These are phyloP conservation scores for Zymoseptoria pseudotritici DNA, from an alignment of 2,329 filamentous ascomycete genomes.

Conservation along the genomic window DNA sequence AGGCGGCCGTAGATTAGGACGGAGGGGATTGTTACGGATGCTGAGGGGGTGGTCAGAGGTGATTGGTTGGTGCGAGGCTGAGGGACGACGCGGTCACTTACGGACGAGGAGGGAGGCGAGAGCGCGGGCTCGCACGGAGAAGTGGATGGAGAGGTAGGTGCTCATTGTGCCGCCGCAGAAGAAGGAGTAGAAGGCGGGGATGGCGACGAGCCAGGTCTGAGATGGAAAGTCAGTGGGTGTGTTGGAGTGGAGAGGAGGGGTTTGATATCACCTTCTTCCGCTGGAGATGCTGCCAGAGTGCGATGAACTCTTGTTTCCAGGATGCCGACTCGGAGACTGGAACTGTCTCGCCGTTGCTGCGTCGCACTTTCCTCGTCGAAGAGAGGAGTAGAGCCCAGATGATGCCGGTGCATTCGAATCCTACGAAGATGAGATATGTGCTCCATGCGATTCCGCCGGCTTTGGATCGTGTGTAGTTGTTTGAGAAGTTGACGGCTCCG, in stretches of 20 bases:
- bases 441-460: conserved; percentile 27
- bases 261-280: conserved; percentile 20
- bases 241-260: background rate
- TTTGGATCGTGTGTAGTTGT: conserved; percentile 18
- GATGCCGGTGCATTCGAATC: conserved; percentile 27
- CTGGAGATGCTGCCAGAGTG: conserved; percentile 17
- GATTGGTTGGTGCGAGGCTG: no score
- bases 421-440: conserved; percentile 28
- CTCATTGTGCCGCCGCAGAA: conserved; percentile 35
- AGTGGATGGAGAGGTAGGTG: conserved; percentile 30
- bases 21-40: conserved; percentile 17
- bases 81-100: no score
- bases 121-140: conserved; percentile 29
- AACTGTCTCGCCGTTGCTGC: conserved; percentile 21
- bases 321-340: conserved; percentile 12
- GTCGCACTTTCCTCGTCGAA: conserved; percentile 20
- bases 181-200: conserved; percentile 34
- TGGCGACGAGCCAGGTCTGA: conserved; percentile 30
- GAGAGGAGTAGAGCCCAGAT: conserved; percentile 27
- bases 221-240: background rate
- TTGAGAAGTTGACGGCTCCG: conserved; percentile 31
- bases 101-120: conserved; percentile 28
- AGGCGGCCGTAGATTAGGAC: conserved; percentile 19
- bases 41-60: background rate
- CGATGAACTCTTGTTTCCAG: conserved; percentile 20